Percentiles rank a stretch among this genome's conserved stretches.
These are phyloP conservation scores for Brasilioporus rufonigricans DNA, from an alignment of 768 basidiomycete species.

Conservation along the genomic window DNA sequence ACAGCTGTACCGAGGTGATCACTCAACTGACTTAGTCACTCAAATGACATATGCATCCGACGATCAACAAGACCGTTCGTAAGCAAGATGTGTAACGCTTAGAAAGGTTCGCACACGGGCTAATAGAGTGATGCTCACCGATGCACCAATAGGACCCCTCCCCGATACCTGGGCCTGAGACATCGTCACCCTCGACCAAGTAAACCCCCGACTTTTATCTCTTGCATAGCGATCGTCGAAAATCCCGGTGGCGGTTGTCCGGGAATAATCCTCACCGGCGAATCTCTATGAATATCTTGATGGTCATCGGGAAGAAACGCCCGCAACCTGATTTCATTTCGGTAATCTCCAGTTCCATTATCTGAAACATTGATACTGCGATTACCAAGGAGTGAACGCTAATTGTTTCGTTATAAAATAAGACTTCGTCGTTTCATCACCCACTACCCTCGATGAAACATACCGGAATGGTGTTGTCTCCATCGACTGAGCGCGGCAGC, in stretches of 20 bases:
- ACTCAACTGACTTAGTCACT: slow-evolving; percentile 8
- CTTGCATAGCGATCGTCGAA: slow-evolving; percentile 12
- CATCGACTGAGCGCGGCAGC: neutral
- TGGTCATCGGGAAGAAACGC: slow-evolving; percentile 3
- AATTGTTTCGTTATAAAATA: neutral
- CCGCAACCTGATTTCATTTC: slow-evolving; percentile 25
- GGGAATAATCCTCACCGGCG: neutral
- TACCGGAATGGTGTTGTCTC: neutral
- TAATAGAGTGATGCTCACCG: neutral
- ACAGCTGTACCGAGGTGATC: slow-evolving; percentile 6
- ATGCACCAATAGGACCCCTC: too few relatives aligned
- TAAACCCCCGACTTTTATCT: slow-evolving; percentile 2
- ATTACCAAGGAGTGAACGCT: slow-evolving; percentile 3
- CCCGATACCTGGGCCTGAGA: too few relatives aligned
- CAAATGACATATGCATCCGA: neutral
- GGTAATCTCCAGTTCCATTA: slow-evolving; percentile 20
- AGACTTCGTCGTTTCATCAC: neutral
- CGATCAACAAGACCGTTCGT: too few relatives aligned
- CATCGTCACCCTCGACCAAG: neutral
- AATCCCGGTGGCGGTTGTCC: slow-evolving; percentile 1
- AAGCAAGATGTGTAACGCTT: slow-evolving; percentile 3
- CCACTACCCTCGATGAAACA: slow-evolving; percentile 3
- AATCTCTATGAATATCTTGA: slow-evolving; percentile 13
- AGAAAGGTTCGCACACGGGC: neutral
- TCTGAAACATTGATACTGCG: neutral